phyloP scores from a whole-genome alignment of 1,284 basidiomycete species.

The Polyporus tsugae region DNA sequence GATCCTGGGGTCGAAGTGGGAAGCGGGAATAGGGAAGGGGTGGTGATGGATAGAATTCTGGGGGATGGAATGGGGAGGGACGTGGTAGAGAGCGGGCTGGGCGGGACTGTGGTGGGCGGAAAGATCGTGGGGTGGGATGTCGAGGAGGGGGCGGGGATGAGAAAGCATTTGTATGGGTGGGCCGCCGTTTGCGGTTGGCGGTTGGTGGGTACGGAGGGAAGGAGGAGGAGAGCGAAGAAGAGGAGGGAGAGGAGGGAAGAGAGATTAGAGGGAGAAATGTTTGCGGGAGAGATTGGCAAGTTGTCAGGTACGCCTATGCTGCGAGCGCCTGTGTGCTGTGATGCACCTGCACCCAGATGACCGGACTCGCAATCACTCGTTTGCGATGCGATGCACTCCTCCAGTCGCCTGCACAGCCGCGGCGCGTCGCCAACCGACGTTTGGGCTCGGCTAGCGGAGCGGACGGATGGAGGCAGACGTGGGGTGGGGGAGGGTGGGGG shows the following conservation, averaged over 20 bases:
- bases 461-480: not conserved
- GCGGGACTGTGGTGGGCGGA: slow-evolving; percentile 18
- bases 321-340: slow-evolving; percentile 17
- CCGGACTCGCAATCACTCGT: slow-evolving; percentile 14
- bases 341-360: slow-evolving; percentile 27
- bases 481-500: not conserved
- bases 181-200: not conserved
- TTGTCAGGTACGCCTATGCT: slow-evolving; percentile 20
- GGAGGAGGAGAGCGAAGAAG: slow-evolving; percentile 17
- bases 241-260: slow-evolving; percentile 8
- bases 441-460: not conserved
- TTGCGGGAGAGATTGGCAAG: slow-evolving; percentile 20
- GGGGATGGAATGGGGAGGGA: slow-evolving; percentile 19
- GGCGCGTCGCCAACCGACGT: not conserved
- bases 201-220: not conserved
- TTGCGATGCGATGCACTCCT: slow-evolving; percentile 2
- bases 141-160: slow-evolving; percentile 18
- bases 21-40: slow-evolving; percentile 25
- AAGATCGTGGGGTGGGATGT: slow-evolving; percentile 30
- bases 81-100: slow-evolving; percentile 31
- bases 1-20: slow-evolving; percentile 22
- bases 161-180: slow-evolving; percentile 28
- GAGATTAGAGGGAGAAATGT: slow-evolving; percentile 25
- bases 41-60: slow-evolving; percentile 31
- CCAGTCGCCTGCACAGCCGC: slow-evolving; percentile 25